Evolutionary conservation across 495 filamentous ascomycete genomes (phyloP).

Genomic region (Lasiosphaeris hirsuta): DNA sequence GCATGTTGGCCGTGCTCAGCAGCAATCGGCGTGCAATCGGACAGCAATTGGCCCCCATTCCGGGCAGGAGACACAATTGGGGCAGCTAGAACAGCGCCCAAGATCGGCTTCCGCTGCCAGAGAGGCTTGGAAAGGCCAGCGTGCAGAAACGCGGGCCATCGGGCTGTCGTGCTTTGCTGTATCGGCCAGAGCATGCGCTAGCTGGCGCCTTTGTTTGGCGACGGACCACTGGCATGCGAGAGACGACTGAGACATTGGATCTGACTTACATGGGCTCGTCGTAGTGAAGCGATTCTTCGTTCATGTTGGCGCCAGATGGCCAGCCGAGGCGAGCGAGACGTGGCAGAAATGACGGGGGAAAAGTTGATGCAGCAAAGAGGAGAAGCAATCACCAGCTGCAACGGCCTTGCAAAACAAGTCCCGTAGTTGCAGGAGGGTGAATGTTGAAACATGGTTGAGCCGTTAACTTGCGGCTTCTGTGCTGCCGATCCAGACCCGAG

Average conservation of each 20-base stretch:
- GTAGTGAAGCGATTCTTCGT: background rate
- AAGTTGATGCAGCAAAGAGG: background rate
- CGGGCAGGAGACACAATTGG: background rate
- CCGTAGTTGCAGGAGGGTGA: background rate
- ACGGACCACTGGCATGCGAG: slow-evolving; percentile 3
- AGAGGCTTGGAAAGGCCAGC: background rate
- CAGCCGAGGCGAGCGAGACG: background rate
- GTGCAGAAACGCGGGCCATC: slow-evolving; percentile 1
- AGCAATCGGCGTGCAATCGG: background rate
- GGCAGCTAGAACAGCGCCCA: too few relatives aligned
- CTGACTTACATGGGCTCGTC: slow-evolving; percentile 8
- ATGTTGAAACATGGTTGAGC: background rate
- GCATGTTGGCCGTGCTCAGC: background rate
- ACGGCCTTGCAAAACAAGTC: too few relatives aligned
- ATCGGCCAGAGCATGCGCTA: slow-evolving; percentile 11
- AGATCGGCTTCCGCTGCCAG: background rate
- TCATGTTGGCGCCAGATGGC: slow-evolving; percentile 8
- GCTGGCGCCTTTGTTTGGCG: slow-evolving; percentile 7
- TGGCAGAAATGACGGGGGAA: background rate
- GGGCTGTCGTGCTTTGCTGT: background rate
- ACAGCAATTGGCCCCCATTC: slow-evolving; percentile 1
- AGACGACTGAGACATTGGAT: background rate
- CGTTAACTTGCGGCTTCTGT: background rate
- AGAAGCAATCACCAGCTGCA: background rate
- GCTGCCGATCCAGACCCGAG: background rate